Conservation (phyloP, 768 basidiomycete genomes). For the Mrakia frigida region DNA sequence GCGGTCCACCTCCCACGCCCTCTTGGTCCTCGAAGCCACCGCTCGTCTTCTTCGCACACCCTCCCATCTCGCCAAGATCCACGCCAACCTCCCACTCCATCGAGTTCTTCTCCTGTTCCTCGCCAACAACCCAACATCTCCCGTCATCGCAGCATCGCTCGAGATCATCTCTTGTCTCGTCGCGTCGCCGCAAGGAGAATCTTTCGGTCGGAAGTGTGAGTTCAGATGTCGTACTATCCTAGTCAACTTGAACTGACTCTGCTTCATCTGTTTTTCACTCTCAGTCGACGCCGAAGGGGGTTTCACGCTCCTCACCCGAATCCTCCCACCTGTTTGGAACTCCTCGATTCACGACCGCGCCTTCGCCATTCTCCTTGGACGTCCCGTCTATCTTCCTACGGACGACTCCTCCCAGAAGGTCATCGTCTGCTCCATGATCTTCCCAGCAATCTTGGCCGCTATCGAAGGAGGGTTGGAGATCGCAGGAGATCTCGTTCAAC, state of each 20-base stretch:
- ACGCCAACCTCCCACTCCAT: constrained; percentile 65
- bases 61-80: constrained; percentile 62
- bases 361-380: constrained; percentile 64
- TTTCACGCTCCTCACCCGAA: constrained; percentile 67
- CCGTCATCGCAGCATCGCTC: constrained; percentile 43
- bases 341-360: constrained; percentile 59
- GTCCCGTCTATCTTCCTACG: constrained; percentile 32
- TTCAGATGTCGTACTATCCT: too few relatives aligned
- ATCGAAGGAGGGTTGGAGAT: constrained; percentile 56
- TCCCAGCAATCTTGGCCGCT: constrained; percentile 66
- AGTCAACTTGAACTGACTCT: background rate
- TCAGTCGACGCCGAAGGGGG: constrained; percentile 70
- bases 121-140: constrained; percentile 63
- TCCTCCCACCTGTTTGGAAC: constrained; percentile 66
- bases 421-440: constrained; percentile 44
- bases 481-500: constrained; percentile 35
- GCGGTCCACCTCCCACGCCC: background rate
- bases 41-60: constrained; percentile 58
- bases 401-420: constrained; percentile 22
- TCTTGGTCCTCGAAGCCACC: constrained; percentile 58
- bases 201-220: constrained; percentile 63
- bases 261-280: background rate
- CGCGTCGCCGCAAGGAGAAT: constrained; percentile 57
- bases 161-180: constrained; percentile 38
- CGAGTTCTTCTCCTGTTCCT: constrained; percentile 74